phyloP scores from a whole-genome alignment of 345 rosid species.

The Carallia brachiata region DNA sequence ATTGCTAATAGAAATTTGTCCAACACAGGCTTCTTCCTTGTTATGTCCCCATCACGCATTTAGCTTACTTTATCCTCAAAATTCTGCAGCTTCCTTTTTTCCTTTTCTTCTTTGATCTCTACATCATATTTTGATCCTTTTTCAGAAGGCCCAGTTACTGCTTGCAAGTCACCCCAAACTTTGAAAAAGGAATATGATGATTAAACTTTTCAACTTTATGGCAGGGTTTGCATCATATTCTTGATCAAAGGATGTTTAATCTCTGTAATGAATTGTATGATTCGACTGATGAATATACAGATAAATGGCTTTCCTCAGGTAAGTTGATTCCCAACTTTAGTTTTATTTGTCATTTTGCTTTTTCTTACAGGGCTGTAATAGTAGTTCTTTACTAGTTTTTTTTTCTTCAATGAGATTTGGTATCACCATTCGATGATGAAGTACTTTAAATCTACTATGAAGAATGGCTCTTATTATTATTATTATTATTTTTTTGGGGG shows the following conservation, averaged over 20 bases:
- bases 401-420: too few species aligned
- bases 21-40: neutral
- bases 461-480: too few species aligned
- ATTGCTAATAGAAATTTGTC: constrained; percentile 8
- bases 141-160: neutral
- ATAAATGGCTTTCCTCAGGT: constrained; percentile 86
- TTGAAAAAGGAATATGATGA: neutral
- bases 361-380: constrained; percentile 4
- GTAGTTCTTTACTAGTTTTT: too few species aligned
- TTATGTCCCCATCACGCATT: neutral
- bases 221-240: constrained; percentile 59
- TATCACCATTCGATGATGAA: too few species aligned
- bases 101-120: neutral
- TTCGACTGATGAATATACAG: constrained; percentile 77
- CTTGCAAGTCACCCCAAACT: constrained; percentile 1
- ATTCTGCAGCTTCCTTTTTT: neutral
- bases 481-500: too few species aligned
- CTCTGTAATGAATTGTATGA: constrained; percentile 60
- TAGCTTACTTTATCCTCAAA: neutral
- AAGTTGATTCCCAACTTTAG: constrained; percentile 5
- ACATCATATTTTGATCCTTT: neutral
- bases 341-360: constrained; percentile 1
- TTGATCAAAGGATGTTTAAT: constrained; percentile 47
- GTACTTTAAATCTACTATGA: too few species aligned
- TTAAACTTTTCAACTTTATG: constrained; percentile 16